Percentiles rank a stretch among this genome's conserved stretches.
Evolutionary conservation across 73 alveolate genomes (phyloP).

Genomic region (Tetrahymena elliotti): DNA sequence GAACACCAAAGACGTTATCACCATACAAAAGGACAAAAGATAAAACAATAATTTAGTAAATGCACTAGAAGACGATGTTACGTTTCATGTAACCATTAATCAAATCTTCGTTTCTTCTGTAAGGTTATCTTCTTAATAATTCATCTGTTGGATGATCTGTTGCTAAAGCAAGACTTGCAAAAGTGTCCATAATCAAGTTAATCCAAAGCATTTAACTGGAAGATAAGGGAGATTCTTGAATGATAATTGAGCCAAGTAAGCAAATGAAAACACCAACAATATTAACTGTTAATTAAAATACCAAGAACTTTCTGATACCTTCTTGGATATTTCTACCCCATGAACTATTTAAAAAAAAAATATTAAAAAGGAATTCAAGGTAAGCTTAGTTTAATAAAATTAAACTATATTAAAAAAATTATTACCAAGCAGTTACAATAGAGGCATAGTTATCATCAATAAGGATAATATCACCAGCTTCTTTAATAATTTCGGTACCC

Average conservation of each 20-base stretch:
- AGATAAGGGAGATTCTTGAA: constrained; percentile 77
- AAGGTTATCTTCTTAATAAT: constrained; percentile 54
- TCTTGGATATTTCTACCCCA: constrained; percentile 92
- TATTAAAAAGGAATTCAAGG: constrained; percentile 11
- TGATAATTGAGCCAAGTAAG: constrained; percentile 64
- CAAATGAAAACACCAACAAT: constrained; percentile 73
- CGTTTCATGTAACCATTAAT: constrained; percentile 87
- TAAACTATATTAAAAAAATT: not conserved
- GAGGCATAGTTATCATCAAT: constrained; percentile 78
- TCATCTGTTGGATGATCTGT: constrained; percentile 70
- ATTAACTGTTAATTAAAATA: constrained; percentile 78
- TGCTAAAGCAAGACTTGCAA: constrained; percentile 74
- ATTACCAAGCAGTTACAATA: constrained; percentile 68
- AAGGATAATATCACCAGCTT: constrained; percentile 77
- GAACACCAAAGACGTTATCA: not conserved
- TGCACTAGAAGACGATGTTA: constrained; percentile 69
- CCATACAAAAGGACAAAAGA: constrained; percentile 51
- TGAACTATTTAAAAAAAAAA: constrained; percentile 21
- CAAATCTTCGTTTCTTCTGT: constrained; percentile 57
- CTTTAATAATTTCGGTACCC: constrained; percentile 64
- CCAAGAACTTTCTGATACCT: constrained; percentile 77
- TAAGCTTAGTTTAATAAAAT: constrained; percentile 11
- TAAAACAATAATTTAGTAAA: constrained; percentile 59
- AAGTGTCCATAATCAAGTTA: constrained; percentile 71
- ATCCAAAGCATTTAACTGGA: constrained; percentile 88